A percentile compares a stretch with the other conserved stretches of the same genome.
Evolutionary conservation across 2,329 filamentous ascomycete species (phyloP).

Genomic region (Penicillium glabrum): DNA sequence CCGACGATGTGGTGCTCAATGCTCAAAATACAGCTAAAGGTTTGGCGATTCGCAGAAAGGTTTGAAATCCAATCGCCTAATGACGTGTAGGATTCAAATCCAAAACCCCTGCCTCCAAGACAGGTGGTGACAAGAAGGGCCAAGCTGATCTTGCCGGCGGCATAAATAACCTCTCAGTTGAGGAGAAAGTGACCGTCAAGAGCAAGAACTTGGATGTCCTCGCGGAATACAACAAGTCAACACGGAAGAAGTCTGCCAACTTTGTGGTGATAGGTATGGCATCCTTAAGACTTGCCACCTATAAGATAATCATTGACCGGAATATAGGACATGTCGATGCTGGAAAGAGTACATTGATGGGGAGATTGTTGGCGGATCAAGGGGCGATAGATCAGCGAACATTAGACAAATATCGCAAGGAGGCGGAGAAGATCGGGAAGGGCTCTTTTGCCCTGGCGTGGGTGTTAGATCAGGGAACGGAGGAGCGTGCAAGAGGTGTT

Average conservation of each 20-base stretch:
- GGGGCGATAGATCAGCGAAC: constrained; percentile 85
- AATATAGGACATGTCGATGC: constrained; percentile 85
- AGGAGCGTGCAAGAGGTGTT: constrained; percentile 85
- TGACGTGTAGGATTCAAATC: constrained; percentile 46
- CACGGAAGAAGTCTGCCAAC: constrained; percentile 77
- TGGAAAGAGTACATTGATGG: constrained; percentile 97
- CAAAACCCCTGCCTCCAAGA: constrained; percentile 42
- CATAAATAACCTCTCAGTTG: constrained; percentile 50
- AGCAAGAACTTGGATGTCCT: constrained; percentile 83
- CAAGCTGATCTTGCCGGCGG: constrained; percentile 48
- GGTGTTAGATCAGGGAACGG: constrained; percentile 89
- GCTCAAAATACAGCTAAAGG: constrained; percentile 77
- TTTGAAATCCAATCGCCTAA: constrained; percentile 37
- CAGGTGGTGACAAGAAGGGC: constrained; percentile 42
- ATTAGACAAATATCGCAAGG: constrained; percentile 81
- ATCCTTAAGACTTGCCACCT: neutral
- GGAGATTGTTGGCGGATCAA: constrained; percentile 83
- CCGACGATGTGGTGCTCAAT: constrained; percentile 83
- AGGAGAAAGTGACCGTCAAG: constrained; percentile 55
- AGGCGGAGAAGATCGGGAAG: constrained; percentile 90
- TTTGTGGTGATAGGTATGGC: constrained; percentile 85
- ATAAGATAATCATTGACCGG: constrained; percentile 21
- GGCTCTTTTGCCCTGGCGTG: constrained; percentile 94
- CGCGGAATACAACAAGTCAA: constrained; percentile 72
- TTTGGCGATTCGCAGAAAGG: constrained; percentile 56